A percentile compares a stretch with the other conserved stretches of the same genome.
These are phyloP conservation scores for Fraxinus dipetala DNA, from an alignment of 305 asterid species.

Conservation along the genomic window DNA sequence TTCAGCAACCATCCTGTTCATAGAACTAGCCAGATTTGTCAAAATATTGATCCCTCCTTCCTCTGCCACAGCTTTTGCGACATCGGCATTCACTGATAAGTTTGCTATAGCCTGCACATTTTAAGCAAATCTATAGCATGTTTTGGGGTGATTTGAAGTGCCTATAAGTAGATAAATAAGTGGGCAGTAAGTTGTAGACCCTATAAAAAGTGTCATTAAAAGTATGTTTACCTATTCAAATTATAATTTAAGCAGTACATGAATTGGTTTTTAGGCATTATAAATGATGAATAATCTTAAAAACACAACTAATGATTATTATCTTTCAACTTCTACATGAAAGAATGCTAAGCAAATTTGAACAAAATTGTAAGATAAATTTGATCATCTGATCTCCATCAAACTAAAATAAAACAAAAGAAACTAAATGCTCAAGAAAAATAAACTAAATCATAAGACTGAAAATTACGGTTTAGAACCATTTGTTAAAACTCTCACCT, in stretches of 20 bases:
- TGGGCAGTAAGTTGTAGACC: not conserved
- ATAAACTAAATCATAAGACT: not conserved
- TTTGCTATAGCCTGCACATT: slow-evolving; percentile 80
- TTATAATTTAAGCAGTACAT: not conserved
- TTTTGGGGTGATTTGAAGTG: not conserved
- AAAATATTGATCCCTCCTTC: slow-evolving; percentile 81
- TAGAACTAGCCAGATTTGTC: slow-evolving; percentile 66
- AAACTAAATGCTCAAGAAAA: not conserved
- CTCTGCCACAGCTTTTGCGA: slow-evolving; percentile 93
- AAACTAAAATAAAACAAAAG: not conserved
- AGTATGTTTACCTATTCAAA: not conserved
- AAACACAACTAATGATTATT: not conserved
- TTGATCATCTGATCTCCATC: not conserved
- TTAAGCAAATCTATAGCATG: slow-evolving; percentile 7
- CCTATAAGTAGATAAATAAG: not conserved
- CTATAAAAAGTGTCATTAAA: not conserved
- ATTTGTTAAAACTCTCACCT: slow-evolving; percentile 39
- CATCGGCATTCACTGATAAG: slow-evolving; percentile 76
- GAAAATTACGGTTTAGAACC: slow-evolving; percentile 7
- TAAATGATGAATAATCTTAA: slow-evolving; percentile 20
- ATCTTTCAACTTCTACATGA: not conserved
- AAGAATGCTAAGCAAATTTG: not conserved
- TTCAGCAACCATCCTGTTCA: slow-evolving; percentile 84
- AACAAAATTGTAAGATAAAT: not conserved
- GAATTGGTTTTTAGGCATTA: slow-evolving; percentile 7